These are phyloP conservation scores for Penicillium sp. DNA, from an alignment of 2,329 filamentous ascomycete genomes.

Conservation along the genomic window DNA sequence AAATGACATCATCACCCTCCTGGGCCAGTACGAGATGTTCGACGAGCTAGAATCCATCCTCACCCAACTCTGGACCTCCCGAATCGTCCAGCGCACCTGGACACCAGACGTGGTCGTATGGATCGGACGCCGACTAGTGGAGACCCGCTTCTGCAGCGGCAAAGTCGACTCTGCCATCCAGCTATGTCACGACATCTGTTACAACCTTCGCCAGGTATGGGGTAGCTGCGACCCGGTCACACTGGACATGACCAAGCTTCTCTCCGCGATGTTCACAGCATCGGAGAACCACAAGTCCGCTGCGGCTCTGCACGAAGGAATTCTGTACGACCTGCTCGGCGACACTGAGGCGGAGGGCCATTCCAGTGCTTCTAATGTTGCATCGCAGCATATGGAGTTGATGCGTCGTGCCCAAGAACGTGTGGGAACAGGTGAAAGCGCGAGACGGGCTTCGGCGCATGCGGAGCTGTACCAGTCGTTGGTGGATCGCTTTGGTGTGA, in stretches of 20 bases:
- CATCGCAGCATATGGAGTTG: conserved; percentile 32
- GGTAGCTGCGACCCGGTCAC: conserved; percentile 50
- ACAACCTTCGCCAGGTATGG: conserved; percentile 55
- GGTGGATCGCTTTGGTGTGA: conserved; percentile 29
- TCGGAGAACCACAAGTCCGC: conserved; percentile 33
- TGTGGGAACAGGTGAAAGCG: conserved; percentile 13
- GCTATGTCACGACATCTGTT: conserved; percentile 55
- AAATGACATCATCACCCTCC: conserved; percentile 37
- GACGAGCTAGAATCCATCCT: conserved; percentile 42
- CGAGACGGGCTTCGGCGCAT: conserved; percentile 21
- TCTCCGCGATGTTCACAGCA: conserved; percentile 51
- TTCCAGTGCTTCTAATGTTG: conserved; percentile 22
- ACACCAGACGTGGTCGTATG: conserved; percentile 48
- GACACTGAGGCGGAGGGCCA: conserved; percentile 24
- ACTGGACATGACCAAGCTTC: conserved; percentile 50
- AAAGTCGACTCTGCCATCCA: conserved; percentile 45
- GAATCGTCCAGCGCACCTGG: conserved; percentile 48
- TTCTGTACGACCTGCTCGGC: conserved; percentile 30
- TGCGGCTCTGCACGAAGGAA: conserved; percentile 31
- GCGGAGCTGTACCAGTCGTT: conserved; percentile 28
- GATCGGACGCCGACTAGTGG: conserved; percentile 54
- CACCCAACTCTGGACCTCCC: conserved; percentile 47
- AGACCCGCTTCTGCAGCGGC: conserved; percentile 52
- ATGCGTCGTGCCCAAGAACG: conserved; percentile 30
- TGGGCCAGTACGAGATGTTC: conserved; percentile 41